A percentile compares a stretch with the other conserved stretches of the same genome.
These are phyloP conservation scores for Diaporthe humulicola DNA, from an alignment of 2,329 filamentous ascomycete species.

Conservation along the genomic window DNA sequence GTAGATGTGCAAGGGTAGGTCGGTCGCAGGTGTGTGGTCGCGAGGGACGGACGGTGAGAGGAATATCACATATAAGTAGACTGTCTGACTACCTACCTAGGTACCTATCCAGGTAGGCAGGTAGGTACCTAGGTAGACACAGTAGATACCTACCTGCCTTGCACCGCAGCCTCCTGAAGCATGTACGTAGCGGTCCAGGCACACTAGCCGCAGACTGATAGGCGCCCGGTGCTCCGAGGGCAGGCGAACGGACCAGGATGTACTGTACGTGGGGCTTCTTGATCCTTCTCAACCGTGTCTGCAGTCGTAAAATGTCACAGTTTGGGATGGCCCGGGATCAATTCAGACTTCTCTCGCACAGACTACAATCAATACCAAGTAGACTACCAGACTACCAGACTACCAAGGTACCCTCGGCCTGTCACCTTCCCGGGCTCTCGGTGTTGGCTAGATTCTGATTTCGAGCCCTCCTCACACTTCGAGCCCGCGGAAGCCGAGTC, in stretches of 20 bases:
- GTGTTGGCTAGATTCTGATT: not conserved
- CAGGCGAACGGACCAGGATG: not conserved
- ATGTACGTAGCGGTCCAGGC: not conserved
- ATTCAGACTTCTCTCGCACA: not conserved
- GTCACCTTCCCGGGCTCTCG: too few species aligned
- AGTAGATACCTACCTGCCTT: not conserved
- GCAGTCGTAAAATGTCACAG: not conserved
- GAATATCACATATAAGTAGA: not conserved
- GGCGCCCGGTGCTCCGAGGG: not conserved
- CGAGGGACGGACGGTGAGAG: not conserved
- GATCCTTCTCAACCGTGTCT: not conserved
- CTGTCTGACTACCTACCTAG: not conserved
- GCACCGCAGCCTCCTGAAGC: not conserved
- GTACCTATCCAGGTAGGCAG: too few species aligned
- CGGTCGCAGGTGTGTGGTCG: not conserved
- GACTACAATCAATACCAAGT: not conserved
- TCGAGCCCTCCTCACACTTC: too few species aligned
- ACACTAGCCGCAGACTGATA: not conserved
- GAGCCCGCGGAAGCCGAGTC: constrained; percentile 6
- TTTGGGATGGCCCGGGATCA: not conserved
- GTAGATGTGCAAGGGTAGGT: not conserved
- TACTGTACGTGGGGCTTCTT: not conserved
- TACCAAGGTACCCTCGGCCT: too few species aligned
- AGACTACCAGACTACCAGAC: too few species aligned
- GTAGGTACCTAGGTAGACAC: too few species aligned